A percentile compares a stretch with the other conserved stretches of the same genome.
phyloP scores from a whole-genome alignment of 805 yeast species.

The Yamadazyma insecticola region DNA sequence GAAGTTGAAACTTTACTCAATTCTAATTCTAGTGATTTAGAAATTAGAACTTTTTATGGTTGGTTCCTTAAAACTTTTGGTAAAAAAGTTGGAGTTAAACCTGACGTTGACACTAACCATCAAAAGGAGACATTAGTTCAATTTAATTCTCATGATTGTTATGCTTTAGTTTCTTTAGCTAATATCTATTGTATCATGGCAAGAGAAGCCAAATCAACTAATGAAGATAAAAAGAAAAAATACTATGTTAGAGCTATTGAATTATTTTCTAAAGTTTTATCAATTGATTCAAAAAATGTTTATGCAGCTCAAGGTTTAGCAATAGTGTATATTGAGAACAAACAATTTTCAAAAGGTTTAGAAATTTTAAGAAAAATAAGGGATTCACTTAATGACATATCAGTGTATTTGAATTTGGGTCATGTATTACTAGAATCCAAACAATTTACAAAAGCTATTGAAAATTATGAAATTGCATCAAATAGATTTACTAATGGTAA shows the following conservation, averaged over 20 bases:
- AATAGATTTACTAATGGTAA: conserved; percentile 56
- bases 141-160: conserved; percentile 81
- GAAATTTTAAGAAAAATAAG: conserved; percentile 85
- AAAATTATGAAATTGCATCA: conserved; percentile 78
- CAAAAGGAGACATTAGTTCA: conserved; percentile 81
- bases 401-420: conserved; percentile 81
- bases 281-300: conserved; percentile 77
- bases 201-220: conserved; percentile 56
- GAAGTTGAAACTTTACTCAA: conserved; percentile 54
- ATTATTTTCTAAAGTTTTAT: conserved; percentile 80
- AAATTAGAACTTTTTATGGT: conserved; percentile 85
- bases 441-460: conserved; percentile 82
- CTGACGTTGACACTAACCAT: conserved; percentile 66
- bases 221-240: conserved; percentile 52
- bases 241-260: conserved; percentile 90
- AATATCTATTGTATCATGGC: conserved; percentile 83
- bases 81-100: conserved; percentile 41
- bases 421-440: conserved; percentile 81
- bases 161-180: conserved; percentile 86
- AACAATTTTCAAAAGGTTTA: conserved; percentile 68
- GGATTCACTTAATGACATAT: conserved; percentile 81
- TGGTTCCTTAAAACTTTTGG: conserved; percentile 75
- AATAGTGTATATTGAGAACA: conserved; percentile 82
- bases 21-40: conserved; percentile 58
- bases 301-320: conserved; percentile 99